These are phyloP conservation scores for Pseudodiploospora longispora DNA, from an alignment of 2,329 filamentous ascomycete genomes.

Conservation along the genomic window DNA sequence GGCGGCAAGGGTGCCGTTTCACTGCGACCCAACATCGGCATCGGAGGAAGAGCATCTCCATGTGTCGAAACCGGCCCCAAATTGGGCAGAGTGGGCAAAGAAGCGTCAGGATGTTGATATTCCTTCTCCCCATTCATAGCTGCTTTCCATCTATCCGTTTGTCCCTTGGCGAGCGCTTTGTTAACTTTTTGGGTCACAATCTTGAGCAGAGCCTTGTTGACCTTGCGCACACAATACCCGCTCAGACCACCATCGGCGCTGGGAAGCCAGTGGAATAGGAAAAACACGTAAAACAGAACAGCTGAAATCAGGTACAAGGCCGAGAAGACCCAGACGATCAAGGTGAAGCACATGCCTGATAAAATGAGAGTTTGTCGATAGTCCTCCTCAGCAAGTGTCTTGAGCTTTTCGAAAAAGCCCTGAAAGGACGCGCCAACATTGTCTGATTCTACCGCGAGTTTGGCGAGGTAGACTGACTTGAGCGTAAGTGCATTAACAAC, in stretches of 20 bases:
- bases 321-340: slow-evolving; percentile 82
- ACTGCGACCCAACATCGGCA: slow-evolving; percentile 51
- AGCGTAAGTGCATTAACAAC: slow-evolving; percentile 85
- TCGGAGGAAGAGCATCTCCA: slow-evolving; percentile 44
- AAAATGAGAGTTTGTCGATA: slow-evolving; percentile 75
- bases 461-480: slow-evolving; percentile 70
- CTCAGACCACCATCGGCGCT: slow-evolving; percentile 69
- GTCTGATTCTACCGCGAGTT: slow-evolving; percentile 50
- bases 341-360: slow-evolving; percentile 84
- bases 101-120: slow-evolving; percentile 50
- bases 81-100: slow-evolving; percentile 53
- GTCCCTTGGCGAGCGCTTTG: slow-evolving; percentile 76
- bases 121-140: slow-evolving; percentile 47
- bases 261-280: slow-evolving; percentile 89
- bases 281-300: slow-evolving; percentile 72
- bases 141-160: slow-evolving; percentile 47
- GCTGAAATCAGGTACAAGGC: slow-evolving; percentile 68
- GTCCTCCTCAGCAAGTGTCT: slow-evolving; percentile 62
- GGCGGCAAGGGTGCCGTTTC: slow-evolving; percentile 53
- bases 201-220: slow-evolving; percentile 73
- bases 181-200: slow-evolving; percentile 85
- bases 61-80: slow-evolving; percentile 15
- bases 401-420: slow-evolving; percentile 79
- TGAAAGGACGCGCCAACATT: slow-evolving; percentile 55
- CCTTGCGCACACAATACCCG: slow-evolving; percentile 84